These are phyloP conservation scores for Fomitopsis betulina DNA, from an alignment of 1,284 basidiomycete species.

Conservation along the genomic window DNA sequence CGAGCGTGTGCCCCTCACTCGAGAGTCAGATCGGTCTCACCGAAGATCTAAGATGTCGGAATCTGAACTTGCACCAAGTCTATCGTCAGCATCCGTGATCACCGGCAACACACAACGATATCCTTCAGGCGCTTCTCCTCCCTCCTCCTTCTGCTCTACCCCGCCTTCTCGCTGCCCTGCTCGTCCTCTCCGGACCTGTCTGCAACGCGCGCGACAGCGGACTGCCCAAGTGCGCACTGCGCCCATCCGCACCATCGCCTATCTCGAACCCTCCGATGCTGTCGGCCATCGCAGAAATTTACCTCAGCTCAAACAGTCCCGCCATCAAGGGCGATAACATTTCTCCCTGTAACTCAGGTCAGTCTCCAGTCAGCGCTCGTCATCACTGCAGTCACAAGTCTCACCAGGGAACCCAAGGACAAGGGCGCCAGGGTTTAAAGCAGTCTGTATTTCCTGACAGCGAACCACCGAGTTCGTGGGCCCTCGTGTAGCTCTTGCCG, in stretches of 20 bases:
- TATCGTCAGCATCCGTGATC: conserved; percentile 11
- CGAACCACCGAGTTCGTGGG: neutral
- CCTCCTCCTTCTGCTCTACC: neutral
- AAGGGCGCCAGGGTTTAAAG: neutral
- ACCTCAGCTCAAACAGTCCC: neutral
- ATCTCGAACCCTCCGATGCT: neutral
- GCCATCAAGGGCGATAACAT: neutral
- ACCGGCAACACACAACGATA: neutral
- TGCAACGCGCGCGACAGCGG: neutral
- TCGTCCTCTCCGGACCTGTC: neutral
- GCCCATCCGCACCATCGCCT: neutral
- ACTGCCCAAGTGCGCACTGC: neutral
- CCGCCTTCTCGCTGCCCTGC: neutral
- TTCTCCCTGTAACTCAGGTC: neutral
- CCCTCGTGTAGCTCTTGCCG: neutral
- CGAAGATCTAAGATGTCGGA: conserved; percentile 2
- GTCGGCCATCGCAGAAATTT: neutral
- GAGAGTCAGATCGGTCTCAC: neutral
- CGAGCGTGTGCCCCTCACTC: neutral
- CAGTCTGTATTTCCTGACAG: neutral
- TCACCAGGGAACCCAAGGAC: neutral
- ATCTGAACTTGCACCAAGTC: neutral
- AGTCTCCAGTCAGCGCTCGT: neutral
- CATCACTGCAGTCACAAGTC: neutral
- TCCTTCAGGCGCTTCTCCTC: neutral